phyloP scores from a whole-genome alignment of 2,329 filamentous ascomycete genomes.

The Neurospora crassa region DNA sequence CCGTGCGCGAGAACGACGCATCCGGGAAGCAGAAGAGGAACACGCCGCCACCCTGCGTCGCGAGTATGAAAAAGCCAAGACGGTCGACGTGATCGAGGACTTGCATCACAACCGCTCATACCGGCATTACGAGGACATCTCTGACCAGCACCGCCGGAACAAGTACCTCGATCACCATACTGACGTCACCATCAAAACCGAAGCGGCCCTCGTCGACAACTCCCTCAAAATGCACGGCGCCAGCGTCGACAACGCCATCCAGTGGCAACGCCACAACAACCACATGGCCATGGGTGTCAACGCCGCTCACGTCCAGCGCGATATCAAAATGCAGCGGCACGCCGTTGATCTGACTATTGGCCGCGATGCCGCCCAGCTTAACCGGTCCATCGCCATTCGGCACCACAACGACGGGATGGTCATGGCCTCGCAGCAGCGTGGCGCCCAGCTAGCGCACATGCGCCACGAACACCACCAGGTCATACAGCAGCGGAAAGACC shows the following conservation, averaged over 20 bases:
- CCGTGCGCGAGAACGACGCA: slow-evolving; percentile 11
- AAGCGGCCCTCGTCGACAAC: slow-evolving; percentile 10
- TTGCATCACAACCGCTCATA: slow-evolving; percentile 8
- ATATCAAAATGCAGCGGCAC: background rate
- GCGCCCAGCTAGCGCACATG: slow-evolving; percentile 9
- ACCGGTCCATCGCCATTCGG: slow-evolving; percentile 2
- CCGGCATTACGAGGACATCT: slow-evolving; percentile 10
- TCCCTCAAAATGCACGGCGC: slow-evolving; percentile 10
- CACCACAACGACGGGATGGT: background rate
- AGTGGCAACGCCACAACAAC: slow-evolving; percentile 14
- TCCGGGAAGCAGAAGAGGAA: slow-evolving; percentile 10
- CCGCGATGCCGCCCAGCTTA: slow-evolving; percentile 4
- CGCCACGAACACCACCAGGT: slow-evolving; percentile 6
- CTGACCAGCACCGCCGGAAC: slow-evolving; percentile 10
- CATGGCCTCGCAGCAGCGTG: slow-evolving; percentile 5
- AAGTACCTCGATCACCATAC: slow-evolving; percentile 13
- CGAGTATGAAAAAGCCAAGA: slow-evolving; percentile 12
- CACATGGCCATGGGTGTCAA: slow-evolving; percentile 9
- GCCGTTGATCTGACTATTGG: slow-evolving; percentile 3
- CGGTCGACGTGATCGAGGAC: slow-evolving; percentile 8
- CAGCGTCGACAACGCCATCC: slow-evolving; percentile 6
- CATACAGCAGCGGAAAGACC: slow-evolving; percentile 4
- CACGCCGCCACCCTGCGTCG: slow-evolving; percentile 10
- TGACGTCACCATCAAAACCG: slow-evolving; percentile 6
- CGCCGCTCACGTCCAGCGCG: slow-evolving; percentile 5